Percentiles rank a stretch among this genome's conserved stretches.
Conservation (phyloP, 1,284 basidiomycete genomes). For the Sporisorium graminicola region DNA sequence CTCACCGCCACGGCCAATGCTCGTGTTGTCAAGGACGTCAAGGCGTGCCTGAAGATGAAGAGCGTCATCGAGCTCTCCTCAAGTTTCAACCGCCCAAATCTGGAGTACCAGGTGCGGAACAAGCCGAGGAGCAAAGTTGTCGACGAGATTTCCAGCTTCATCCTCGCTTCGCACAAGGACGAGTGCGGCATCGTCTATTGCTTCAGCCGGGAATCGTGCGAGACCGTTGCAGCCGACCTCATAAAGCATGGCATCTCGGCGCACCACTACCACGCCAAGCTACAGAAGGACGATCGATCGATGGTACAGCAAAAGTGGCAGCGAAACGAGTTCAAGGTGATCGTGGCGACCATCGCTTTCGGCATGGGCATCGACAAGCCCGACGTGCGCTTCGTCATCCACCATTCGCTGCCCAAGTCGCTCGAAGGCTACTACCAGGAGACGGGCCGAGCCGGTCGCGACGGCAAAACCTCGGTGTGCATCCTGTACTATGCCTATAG, state of each 20-base stretch:
- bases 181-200: constrained; percentile 92
- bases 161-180: constrained; percentile 75
- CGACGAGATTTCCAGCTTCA: constrained; percentile 80
- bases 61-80: constrained; percentile 73
- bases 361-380: constrained; percentile 98
- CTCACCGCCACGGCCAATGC: constrained; percentile 92
- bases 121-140: constrained; percentile 74
- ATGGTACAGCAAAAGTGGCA: constrained; percentile 82
- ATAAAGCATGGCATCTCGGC: constrained; percentile 77
- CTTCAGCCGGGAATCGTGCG: constrained; percentile 79
- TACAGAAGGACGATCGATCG: constrained; percentile 78
- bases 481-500: constrained; percentile 73
- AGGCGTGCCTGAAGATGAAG: constrained; percentile 77
- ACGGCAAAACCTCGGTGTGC: constrained; percentile 74
- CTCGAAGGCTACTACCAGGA: constrained; percentile 84
- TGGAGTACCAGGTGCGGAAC: constrained; percentile 80
- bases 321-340: constrained; percentile 79
- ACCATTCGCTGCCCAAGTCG: constrained; percentile 78
- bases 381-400: constrained; percentile 83
- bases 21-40: constrained; percentile 83
- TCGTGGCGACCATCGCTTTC: constrained; percentile 88
- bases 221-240: constrained; percentile 81
- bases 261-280: constrained; percentile 87
- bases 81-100: constrained; percentile 93
- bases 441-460: constrained; percentile 85